Base-by-base conservation (phyloP, 345 rosid species). In the Balakata baccata region DNA sequence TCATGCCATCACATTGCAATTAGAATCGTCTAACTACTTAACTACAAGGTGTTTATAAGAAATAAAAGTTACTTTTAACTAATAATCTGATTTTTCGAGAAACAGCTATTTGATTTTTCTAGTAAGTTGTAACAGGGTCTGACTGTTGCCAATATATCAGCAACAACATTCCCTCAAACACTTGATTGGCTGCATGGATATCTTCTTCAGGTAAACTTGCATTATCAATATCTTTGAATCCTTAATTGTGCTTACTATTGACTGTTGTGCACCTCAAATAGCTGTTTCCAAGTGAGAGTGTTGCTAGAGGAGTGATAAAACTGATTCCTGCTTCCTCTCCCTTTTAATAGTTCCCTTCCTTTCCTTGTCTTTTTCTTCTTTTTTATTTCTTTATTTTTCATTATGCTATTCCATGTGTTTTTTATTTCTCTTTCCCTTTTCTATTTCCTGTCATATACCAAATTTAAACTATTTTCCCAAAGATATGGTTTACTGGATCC, bases 151-250 rank as follows among this genome's bases (percentile, higher is more conserved):
- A 70, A 58, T 70, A 58, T 70, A 70, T 70, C 74, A 41, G 53
- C 74, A 25, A 70, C 74, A 70, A 70, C 66, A 22, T 70, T 70
- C 66, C 54, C 74, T 70, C 74, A 70, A 58, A 70, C 74, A 5
- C 74, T 70, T 14, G 74, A 70, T 70, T 70, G 66, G 66, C 74
- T 70, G 65, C 74, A 70, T 59, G 74, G 74, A 43, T 45, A 70
- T 70, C 93, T 92, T 83, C 96, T 95, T 80, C 96, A 95, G 97
- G 99, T 95, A 82, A 57, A 23, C 3, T 68, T 64, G 10, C 62
- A 41, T 38, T n/a, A 43, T 68, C 77, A 68, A 59, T 53, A 41
- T 71, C 0, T 11, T 56, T 29, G 38, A 63, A 57, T 59, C 60
- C 54, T 62, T 51, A 69, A 52, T 37, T 61, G 13, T 22, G 3